Percentiles rank a stretch among this genome's conserved stretches.
Evolutionary conservation across 2,329 filamentous ascomycete genomes (phyloP).

Genomic region (Nemania diffusa): DNA sequence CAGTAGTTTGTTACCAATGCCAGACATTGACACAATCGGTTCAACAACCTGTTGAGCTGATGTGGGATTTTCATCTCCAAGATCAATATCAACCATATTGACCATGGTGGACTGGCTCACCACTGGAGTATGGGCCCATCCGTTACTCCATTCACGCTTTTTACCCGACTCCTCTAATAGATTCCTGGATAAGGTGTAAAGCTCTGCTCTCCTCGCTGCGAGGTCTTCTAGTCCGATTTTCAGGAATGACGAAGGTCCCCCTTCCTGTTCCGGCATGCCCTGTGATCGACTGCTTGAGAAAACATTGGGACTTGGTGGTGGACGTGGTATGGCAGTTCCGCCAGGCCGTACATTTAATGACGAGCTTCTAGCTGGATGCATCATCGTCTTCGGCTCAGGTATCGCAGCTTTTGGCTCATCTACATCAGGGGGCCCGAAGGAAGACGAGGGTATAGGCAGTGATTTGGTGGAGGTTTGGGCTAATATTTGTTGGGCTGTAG

Average conservation of each 20-base stretch:
- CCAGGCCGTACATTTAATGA: constrained; percentile 63
- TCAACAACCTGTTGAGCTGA: constrained; percentile 36
- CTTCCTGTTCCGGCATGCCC: constrained; percentile 54
- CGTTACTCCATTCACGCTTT: constrained; percentile 78
- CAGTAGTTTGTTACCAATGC: constrained; percentile 67
- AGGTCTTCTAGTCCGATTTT: constrained; percentile 81
- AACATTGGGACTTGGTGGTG: constrained; percentile 61
- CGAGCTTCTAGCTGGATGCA: constrained; percentile 73
- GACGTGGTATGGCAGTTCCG: constrained; percentile 44
- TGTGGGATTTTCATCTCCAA: constrained; percentile 57
- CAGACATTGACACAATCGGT: constrained; percentile 51
- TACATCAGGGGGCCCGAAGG: constrained; percentile 57
- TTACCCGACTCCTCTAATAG: constrained; percentile 80
- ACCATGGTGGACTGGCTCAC: constrained; percentile 57
- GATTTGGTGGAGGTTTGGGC: constrained; percentile 77
- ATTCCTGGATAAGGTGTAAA: constrained; percentile 82
- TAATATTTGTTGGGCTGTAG: constrained; percentile 79
- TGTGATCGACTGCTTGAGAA: constrained; percentile 60
- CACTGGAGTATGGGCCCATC: constrained; percentile 72
- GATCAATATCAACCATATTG: constrained; percentile 67
- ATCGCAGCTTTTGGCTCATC: constrained; percentile 71
- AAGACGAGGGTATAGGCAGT: constrained; percentile 72
- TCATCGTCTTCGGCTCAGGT: constrained; percentile 75
- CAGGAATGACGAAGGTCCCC: constrained; percentile 60
- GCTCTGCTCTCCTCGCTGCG: constrained; percentile 82